Evolutionary conservation across 2,329 filamentous ascomycete genomes (phyloP), one percentile per base, ranked within the genome.

Genomic region (Neofusicoccum cordaticola): DNA sequence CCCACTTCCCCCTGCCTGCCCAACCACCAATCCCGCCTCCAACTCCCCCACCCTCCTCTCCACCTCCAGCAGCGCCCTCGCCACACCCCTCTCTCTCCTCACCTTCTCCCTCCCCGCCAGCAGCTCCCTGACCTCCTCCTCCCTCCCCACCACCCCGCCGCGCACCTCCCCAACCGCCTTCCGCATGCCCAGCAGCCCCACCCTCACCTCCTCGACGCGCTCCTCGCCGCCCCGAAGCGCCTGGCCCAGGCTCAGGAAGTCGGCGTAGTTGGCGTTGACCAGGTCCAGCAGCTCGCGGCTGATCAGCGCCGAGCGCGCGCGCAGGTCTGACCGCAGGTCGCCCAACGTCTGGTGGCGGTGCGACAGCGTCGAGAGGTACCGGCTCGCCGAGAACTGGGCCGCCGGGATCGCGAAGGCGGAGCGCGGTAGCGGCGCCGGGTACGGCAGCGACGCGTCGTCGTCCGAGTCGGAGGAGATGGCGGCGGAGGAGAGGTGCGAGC

Each of bases 291-390:
- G 84, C 79, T 99, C 95, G 67, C 90, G 87, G 72, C 89, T 91
- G 67, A 99, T 88, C 19, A 89, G 85, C 70, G 91, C 86, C 69
- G 89, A 91, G 61, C 96, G 85, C 65, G 93, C 87, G 50, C 93
- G 89, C 15, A 99, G 83, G 73, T 99, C 96, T 4, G 89, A 81
- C 41, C 94, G 91, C 37, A 99, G 83, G 76, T 99, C 95, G 75
- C 97, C 93, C 53, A 99, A 90, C 0, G 94, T 97, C 77, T 99
- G 95, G 77, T 99, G 95, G 1, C 95, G 90, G 74, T 95, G 88
- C 19, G 88, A 87, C 1, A 97, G 84, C 1, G 90, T 89, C 7
- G 88, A 93, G 78, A 99, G 89, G 76, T 97, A 99, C 2, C 82
- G 81, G 1, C 91, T 86, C 0, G 96, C 89, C 67, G 92, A 87